phyloP scores from a whole-genome alignment of 129 eudicot genomes.

The Saussurea involucrata region DNA sequence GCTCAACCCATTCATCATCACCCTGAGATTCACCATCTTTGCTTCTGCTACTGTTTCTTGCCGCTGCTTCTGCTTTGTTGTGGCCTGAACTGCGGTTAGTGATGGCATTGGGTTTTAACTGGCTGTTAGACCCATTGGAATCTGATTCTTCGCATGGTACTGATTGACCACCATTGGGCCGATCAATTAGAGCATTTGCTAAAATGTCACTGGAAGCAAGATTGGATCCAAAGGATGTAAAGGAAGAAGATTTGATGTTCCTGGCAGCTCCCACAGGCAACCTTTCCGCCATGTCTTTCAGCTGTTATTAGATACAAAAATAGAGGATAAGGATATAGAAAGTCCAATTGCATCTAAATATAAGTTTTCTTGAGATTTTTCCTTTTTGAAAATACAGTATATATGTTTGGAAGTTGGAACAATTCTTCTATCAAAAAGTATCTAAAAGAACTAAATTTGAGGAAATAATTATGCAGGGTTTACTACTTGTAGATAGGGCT shows the following conservation, averaged over 20 bases:
- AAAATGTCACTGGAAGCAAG: constrained; percentile 38
- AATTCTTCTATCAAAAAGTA: background rate
- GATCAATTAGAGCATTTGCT: constrained; percentile 45
- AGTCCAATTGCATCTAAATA: background rate
- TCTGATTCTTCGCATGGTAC: constrained; percentile 47
- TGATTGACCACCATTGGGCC: constrained; percentile 44
- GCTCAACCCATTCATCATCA: constrained; percentile 92
- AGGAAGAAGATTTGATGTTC: constrained; percentile 59
- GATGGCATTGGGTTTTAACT: constrained; percentile 38
- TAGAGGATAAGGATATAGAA: constrained; percentile 11
- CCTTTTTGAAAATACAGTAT: background rate
- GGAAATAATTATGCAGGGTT: constrained; percentile 8
- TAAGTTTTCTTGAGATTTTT: background rate
- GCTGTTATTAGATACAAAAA: constrained; percentile 36
- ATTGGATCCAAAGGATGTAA: constrained; percentile 44
- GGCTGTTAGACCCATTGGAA: constrained; percentile 49
- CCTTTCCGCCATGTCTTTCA: constrained; percentile 97
- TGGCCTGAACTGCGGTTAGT: constrained; percentile 48
- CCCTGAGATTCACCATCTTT: constrained; percentile 59
- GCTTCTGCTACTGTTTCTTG: constrained; percentile 54
- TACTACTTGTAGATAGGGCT: background rate
- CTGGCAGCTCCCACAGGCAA: constrained; percentile 86
- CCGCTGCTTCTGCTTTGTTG: constrained; percentile 48
- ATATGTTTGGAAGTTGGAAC: background rate
- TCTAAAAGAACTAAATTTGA: background rate